These are phyloP conservation scores for Melastoma malabathricum DNA, from an alignment of 345 rosid species.

Conservation along the genomic window DNA sequence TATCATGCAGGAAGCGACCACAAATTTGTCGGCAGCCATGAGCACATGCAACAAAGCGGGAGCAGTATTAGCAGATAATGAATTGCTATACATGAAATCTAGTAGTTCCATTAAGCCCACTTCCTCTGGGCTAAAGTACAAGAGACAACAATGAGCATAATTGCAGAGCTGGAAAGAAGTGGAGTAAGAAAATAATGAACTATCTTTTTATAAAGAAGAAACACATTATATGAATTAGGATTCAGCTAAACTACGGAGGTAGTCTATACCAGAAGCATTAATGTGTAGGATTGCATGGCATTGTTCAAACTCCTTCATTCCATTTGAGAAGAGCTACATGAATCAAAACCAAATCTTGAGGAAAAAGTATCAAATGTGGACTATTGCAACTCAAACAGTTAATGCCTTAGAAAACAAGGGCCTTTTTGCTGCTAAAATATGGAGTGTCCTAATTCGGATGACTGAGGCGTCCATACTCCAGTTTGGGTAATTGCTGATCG, in stretches of 20 bases:
- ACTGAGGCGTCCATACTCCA: conserved; percentile 86
- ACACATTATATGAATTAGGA: neutral
- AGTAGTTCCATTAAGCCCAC: conserved; percentile 93
- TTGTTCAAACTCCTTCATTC: conserved; percentile 98
- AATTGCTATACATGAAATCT: conserved; percentile 85
- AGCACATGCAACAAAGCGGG: conserved; percentile 86
- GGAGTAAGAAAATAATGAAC: neutral
- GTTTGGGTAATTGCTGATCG: conserved; percentile 38
- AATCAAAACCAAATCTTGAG: no score
- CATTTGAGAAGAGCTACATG: conserved; percentile 85
- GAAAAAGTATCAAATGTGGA: no score
- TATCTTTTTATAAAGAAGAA: neutral
- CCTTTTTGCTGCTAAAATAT: conserved; percentile 92
- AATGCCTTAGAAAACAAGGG: conserved; percentile 90
- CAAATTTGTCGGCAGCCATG: conserved; percentile 99
- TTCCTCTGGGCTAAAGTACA: conserved; percentile 57
- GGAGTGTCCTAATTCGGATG: conserved; percentile 65
- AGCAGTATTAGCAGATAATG: conserved; percentile 55
- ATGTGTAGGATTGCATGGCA: conserved; percentile 86
- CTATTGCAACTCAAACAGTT: neutral
- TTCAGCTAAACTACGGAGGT: neutral
- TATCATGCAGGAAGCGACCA: conserved; percentile 98
- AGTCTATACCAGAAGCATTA: conserved; percentile 53
- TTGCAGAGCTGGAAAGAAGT: no score
- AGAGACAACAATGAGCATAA: no score